Conservation (phyloP, 495 filamentous ascomycete genomes). For the Xylaria palmicola region DNA sequence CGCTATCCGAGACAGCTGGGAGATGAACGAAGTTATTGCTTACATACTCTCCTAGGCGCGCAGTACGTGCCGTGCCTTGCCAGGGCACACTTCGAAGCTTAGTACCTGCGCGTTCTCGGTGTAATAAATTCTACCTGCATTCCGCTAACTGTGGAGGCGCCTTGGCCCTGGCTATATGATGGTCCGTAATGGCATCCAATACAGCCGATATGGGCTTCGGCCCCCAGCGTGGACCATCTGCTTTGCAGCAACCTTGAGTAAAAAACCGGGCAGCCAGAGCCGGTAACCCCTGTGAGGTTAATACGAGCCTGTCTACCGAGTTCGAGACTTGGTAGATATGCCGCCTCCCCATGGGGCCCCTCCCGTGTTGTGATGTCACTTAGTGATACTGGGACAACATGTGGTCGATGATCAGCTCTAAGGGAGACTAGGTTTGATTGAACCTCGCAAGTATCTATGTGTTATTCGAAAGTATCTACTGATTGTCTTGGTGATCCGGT, state of each 20-base stretch:
- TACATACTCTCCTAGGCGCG: not conserved
- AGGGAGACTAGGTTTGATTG: not conserved
- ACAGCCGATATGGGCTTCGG: conserved; percentile 9
- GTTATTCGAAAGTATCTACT: not conserved
- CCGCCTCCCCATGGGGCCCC: not conserved
- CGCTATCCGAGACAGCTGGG: not conserved
- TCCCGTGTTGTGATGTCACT: not conserved
- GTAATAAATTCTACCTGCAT: conserved; percentile 13
- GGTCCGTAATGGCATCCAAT: conserved; percentile 1
- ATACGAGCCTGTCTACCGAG: not conserved
- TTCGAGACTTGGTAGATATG: not conserved
- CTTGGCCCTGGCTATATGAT: not conserved
- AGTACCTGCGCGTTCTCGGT: conserved; percentile 12
- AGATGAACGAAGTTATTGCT: not conserved
- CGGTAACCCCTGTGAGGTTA: conserved; percentile 1
- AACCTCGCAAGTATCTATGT: not conserved
- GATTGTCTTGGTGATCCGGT: not conserved
- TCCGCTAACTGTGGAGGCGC: not conserved
- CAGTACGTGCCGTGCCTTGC: not conserved
- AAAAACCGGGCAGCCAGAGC: conserved; percentile 9
- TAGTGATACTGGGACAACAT: not conserved
- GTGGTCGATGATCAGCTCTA: not conserved
- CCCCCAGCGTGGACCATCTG: not conserved
- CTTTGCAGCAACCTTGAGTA: not conserved
- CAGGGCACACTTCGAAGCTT: conserved; percentile 1